These are phyloP conservation scores for Botrytis galanthina DNA, from an alignment of 2,329 filamentous ascomycete genomes.

Conservation along the genomic window DNA sequence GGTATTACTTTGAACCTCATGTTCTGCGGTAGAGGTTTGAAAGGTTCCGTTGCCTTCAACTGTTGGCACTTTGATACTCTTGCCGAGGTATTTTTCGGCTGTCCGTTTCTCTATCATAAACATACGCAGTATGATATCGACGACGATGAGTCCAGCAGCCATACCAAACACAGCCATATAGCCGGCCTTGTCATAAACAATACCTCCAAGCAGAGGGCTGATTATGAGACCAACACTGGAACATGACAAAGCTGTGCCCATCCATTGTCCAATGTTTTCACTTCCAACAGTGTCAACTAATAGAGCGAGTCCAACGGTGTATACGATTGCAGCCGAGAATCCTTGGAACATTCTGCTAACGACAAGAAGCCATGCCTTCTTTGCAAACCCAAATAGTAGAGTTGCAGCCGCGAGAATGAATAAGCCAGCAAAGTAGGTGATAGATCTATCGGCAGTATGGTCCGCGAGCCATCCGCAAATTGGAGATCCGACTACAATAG, in stretches of 20 bases:
- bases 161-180: constrained; percentile 60
- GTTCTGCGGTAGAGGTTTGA: neutral
- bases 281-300: constrained; percentile 66
- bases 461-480: constrained; percentile 46
- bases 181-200: constrained; percentile 42
- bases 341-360: constrained; percentile 21
- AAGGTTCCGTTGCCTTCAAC: neutral
- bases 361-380: constrained; percentile 9
- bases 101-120: constrained; percentile 55
- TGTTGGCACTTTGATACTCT: constrained; percentile 30
- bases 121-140: constrained; percentile 54
- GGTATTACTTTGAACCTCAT: neutral
- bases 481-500: constrained; percentile 20
- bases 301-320: constrained; percentile 68
- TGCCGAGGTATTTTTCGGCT: constrained; percentile 46
- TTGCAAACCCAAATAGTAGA: constrained; percentile 58
- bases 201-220: constrained; percentile 43
- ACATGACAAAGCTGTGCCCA: constrained; percentile 59
- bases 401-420: constrained; percentile 43
- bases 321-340: constrained; percentile 64
- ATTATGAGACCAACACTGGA: constrained; percentile 55
- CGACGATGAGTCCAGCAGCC: constrained; percentile 51
- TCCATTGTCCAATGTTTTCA: constrained; percentile 56
- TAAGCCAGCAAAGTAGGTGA: constrained; percentile 61
- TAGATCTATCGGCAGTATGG: constrained; percentile 56